A percentile compares a stretch with the other conserved stretches of the same genome.
Conservation (phyloP, 2,329 filamentous ascomycete species). For the Colletotrichum orchidophilum region DNA sequence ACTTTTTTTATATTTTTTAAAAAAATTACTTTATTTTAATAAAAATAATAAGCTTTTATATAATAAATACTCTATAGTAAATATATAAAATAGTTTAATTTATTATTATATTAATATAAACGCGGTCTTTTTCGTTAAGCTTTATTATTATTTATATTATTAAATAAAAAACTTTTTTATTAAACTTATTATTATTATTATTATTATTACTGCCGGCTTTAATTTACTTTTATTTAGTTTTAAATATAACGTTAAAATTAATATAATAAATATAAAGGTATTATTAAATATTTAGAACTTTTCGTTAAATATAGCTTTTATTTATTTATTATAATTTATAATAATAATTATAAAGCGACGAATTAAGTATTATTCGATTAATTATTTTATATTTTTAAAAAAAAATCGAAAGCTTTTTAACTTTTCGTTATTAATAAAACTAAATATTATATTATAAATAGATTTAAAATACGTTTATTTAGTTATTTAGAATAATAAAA, state of each 20-base stretch:
- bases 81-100: background rate
- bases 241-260: no score
- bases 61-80: background rate
- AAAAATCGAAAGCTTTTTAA: constrained; percentile 4
- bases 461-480: constrained; percentile 1
- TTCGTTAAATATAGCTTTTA: background rate
- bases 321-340: constrained; percentile 10
- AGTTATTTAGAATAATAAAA: constrained; percentile 14
- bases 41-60: background rate
- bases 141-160: background rate
- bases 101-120: background rate
- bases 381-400: background rate
- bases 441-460: constrained; percentile 2
- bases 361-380: background rate
- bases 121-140: background rate
- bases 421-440: constrained; percentile 12
- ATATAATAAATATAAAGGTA: no score
- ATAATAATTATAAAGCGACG: background rate
- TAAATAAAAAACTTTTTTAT: background rate
- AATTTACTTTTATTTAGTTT: background rate
- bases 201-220: background rate
- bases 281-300: background rate
- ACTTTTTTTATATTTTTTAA: background rate
- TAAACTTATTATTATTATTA: background rate
- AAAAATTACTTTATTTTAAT: background rate